phyloP scores from a whole-genome alignment of 179 eudicot genomes.

The Patellifolia procumbens region DNA sequence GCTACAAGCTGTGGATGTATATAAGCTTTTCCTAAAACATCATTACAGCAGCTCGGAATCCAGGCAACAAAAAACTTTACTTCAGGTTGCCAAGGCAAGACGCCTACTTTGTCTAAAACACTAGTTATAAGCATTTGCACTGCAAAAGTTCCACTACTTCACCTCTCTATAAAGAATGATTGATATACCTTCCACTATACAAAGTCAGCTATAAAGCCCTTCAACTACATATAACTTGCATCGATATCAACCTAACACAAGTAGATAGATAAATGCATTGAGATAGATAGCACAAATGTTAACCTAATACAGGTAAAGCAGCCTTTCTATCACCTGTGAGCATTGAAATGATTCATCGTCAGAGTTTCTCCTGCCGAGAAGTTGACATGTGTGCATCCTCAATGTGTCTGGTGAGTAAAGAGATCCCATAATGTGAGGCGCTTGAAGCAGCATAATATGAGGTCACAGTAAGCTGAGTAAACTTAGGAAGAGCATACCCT shows the following conservation, averaged over 20 bases:
- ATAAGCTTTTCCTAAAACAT: background rate
- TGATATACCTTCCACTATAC: conserved; percentile 14
- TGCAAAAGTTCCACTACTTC: background rate
- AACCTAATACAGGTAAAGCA: conserved; percentile 12
- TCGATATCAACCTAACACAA: background rate
- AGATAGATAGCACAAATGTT: conserved; percentile 1
- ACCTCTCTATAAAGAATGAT: background rate
- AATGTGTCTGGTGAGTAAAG: conserved; percentile 71
- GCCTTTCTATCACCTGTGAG: conserved; percentile 30
- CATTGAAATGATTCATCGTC: conserved; percentile 19
- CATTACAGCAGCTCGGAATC: background rate
- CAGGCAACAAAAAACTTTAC: background rate
- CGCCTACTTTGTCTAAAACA: no score
- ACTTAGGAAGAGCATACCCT: conserved; percentile 84
- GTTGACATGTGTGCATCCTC: conserved; percentile 63
- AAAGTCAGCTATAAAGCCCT: background rate
- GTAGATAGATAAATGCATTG: no score
- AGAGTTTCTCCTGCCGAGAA: conserved; percentile 42
- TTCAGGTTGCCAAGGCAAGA: conserved; percentile 1
- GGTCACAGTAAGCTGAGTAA: conserved; percentile 79
- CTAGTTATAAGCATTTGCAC: no score
- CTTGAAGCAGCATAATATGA: conserved; percentile 87
- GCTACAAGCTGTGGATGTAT: background rate
- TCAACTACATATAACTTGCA: background rate
- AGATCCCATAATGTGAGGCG: conserved; percentile 77